Evolutionary conservation across 495 filamentous ascomycete species (phyloP).

Genomic region (Alectoria sarmentosa): DNA sequence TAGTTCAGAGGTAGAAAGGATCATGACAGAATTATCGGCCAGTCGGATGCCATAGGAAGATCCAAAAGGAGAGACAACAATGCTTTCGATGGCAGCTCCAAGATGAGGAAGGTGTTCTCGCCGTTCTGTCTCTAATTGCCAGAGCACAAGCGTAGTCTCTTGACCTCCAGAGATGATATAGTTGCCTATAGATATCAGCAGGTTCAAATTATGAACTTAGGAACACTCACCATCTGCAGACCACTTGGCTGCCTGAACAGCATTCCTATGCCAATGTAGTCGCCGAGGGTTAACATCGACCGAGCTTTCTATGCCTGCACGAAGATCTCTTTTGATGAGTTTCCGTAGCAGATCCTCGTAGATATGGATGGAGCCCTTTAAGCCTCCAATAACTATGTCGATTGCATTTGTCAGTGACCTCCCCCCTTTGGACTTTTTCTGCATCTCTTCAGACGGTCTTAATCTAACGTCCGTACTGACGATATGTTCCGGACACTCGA

Average conservation of each 20-base stretch:
- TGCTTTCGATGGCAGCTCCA: conserved; percentile 69
- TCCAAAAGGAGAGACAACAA: conserved; percentile 72
- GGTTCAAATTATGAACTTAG: background rate
- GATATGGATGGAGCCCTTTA: conserved; percentile 65
- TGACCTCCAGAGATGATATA: conserved; percentile 90
- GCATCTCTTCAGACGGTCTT: conserved; percentile 19
- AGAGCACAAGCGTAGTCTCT: conserved; percentile 88
- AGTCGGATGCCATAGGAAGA: conserved; percentile 74
- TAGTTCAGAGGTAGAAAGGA: conserved; percentile 83
- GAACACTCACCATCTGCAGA: conserved; percentile 71
- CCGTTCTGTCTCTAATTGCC: conserved; percentile 83
- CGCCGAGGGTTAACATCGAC: conserved; percentile 39
- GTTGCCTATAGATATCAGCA: conserved; percentile 55
- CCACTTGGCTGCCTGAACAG: conserved; percentile 76
- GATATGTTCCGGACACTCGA: conserved; percentile 46
- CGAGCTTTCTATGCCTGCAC: conserved; percentile 32
- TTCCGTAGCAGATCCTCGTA: conserved; percentile 65
- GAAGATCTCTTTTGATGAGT: conserved; percentile 34
- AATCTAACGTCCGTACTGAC: conserved; percentile 51
- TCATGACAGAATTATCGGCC: conserved; percentile 83
- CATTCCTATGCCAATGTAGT: conserved; percentile 86
- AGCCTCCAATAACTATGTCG: conserved; percentile 69
- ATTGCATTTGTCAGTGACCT: conserved; percentile 34
- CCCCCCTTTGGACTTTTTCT: conserved; percentile 30
- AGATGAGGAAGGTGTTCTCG: conserved; percentile 82